A percentile compares a stretch with the other conserved stretches of the same genome.
Conservation (phyloP, 2,329 filamentous ascomycete species). For the Aaosphaeria pasadenensis region DNA sequence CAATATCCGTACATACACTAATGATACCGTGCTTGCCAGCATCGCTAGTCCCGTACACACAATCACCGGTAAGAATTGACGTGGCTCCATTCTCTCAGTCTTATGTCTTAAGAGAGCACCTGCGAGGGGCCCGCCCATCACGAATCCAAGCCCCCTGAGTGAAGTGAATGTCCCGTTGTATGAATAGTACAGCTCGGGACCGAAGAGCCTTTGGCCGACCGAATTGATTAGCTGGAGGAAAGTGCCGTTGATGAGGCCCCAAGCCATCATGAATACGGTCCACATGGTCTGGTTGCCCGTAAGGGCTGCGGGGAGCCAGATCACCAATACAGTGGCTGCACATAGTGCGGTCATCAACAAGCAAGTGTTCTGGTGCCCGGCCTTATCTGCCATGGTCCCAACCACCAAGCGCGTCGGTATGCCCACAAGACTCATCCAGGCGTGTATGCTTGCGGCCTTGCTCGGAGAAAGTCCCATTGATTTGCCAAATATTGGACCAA, state of each 20-base stretch:
- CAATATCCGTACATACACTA: too few species aligned
- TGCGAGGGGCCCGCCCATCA: constrained; percentile 17
- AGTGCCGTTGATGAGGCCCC: constrained; percentile 15
- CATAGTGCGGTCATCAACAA: constrained; percentile 31
- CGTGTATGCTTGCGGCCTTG: constrained; percentile 45
- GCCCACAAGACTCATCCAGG: constrained; percentile 47
- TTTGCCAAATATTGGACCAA: constrained; percentile 48
- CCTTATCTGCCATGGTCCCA: constrained; percentile 46
- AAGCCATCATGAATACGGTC: constrained; percentile 15
- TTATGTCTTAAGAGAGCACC: constrained; percentile 10
- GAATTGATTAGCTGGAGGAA: constrained; percentile 17
- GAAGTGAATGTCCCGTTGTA: constrained; percentile 16
- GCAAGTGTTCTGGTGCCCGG: constrained; percentile 50
- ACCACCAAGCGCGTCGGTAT: constrained; percentile 43
- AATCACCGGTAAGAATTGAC: too few species aligned
- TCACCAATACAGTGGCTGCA: constrained; percentile 11
- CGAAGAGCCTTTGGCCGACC: constrained; percentile 16
- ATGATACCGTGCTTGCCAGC: too few species aligned
- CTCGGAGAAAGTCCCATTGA: constrained; percentile 41
- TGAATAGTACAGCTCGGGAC: constrained; percentile 18
- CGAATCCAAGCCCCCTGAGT: constrained; percentile 16
- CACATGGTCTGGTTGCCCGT: constrained; percentile 9
- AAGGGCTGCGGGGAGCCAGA: constrained; percentile 17
- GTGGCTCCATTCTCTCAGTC: too few species aligned
- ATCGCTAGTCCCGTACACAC: too few species aligned